Evolutionary conservation across 1,284 basidiomycete genomes (phyloP), one percentile per base, ranked within the genome.

Genomic region (Cronartium ribicola): DNA sequence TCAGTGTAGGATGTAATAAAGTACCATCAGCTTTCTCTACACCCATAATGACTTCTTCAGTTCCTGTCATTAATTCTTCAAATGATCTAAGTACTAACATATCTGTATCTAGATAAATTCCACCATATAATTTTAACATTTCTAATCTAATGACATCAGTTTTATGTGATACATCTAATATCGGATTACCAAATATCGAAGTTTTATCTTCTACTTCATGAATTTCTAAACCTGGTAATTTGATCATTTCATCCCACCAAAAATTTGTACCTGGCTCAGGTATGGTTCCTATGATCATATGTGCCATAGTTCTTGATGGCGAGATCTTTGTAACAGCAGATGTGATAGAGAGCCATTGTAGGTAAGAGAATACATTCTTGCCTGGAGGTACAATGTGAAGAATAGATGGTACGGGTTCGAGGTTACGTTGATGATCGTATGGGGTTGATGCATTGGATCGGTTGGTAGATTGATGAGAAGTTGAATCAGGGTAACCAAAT

Each of bases 11-110:
- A 61, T 20, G 61, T 14, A 55, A n/a, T 5, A 72, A 66, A 17
- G 69, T 72, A 29, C 69, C 69, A 40, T 72, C 69, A 11, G 69
- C 69, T 43, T 72, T 64, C 44, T 72, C 69, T 10, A 72, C 62
- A 13, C 69, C 69, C 48, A 72, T 39, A 29, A 72, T 63, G 7
- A 72, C 11, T 41, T 72, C 69, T 43, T 72, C 69, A n/a, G 46
- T 36, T 5, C 69, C 69, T 22, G 43, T 65, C 62, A 72, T 48
- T 14, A 72, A 37, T 40, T 64, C 62, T 17, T 72, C 69, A 44
- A 72, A 72, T 40, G 61, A 46, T 1, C 62, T 39, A 7, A 72
- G 41, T 14, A 72, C 69, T n/a, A 72, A 64, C 3, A 72, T 44
- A 59, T 72, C 69, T 39, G 69, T 72, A 57, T 72, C 69, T 3